Base-by-base conservation (phyloP, 176 grass and related monocot species). In the Oryza nivara region DNA sequence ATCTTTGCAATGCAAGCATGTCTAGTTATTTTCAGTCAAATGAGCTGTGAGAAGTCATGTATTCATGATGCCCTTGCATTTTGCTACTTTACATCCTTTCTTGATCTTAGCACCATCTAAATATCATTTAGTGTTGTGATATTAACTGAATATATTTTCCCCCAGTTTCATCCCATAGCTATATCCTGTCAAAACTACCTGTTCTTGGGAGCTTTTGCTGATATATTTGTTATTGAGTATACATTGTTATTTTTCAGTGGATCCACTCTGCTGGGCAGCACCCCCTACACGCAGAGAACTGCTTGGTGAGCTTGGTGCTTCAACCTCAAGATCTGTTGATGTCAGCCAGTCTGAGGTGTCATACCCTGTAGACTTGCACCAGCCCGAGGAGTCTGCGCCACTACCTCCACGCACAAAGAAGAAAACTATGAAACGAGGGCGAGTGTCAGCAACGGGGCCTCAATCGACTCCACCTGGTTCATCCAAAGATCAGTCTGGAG, bases 201-300 rank as follows among this genome's bases (percentile, higher is more conserved):
- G 30, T 73, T 73, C 13, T 9, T 66, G 68, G 20, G 56, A 51
- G 11, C 40, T 41, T 20, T 84, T 84, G 5, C 54, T 72, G 65
- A 81, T 56, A 77, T 85, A 65, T 81, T 41, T 41, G 1, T 41
- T 41, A 41, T 36, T 38, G 0, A 70, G 3, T 65, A 34, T 54
- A 16, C 52, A 60, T 23, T 17, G 79, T 72, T 71, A 12, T 20
- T 72, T 73, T 73, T 76, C 74, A 86, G 88, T 49, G 40, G 30
- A 72, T 78, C 83, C 83, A 26, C 73, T 86, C 45, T 56, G 72
- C 28, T 82, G 73, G 45, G 73, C 73, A 86, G 41, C 66, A 14
- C 83, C 73, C 72, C 88, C 78, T 73, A 78, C 12, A 30, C 67
- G 19, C 25, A 17, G 20, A 22, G 83, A 78, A 81, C 47, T 83